phyloP scores from a whole-genome alignment of 1,284 basidiomycete genomes.

The Anthracocystis panici-leucophaei region DNA sequence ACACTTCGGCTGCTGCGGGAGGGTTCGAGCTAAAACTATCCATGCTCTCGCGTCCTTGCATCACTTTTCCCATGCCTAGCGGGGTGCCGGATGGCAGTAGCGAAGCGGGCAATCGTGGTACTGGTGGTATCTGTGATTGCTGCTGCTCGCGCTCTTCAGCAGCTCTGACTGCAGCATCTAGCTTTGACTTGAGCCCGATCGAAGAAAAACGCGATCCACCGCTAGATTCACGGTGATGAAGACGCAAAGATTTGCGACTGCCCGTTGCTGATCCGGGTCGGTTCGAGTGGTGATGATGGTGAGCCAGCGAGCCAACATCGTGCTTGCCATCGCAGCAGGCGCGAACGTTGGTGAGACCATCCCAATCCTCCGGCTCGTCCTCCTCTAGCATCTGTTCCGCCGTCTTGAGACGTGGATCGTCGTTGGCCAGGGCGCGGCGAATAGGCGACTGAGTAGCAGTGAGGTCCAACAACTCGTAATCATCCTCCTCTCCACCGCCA shows the following conservation, averaged over 20 bases:
- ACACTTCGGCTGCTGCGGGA: constrained; percentile 10
- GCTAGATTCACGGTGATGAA: constrained; percentile 37
- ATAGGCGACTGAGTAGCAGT: constrained; percentile 45
- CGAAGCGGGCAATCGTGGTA: constrained; percentile 29
- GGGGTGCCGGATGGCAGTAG: constrained; percentile 23
- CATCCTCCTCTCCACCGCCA: constrained; percentile 26
- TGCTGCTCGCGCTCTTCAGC: constrained; percentile 31
- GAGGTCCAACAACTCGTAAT: constrained; percentile 45
- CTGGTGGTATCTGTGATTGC: constrained; percentile 8
- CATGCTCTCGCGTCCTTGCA: constrained; percentile 25
- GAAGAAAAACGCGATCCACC: constrained; percentile 37
- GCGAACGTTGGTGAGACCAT: constrained; percentile 79
- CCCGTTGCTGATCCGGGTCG: constrained; percentile 12
- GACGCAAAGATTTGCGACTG: constrained; percentile 35
- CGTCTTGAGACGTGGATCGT: constrained; percentile 58
- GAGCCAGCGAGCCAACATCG: constrained; percentile 71
- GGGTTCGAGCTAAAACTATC: constrained; percentile 25
- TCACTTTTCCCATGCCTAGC: constrained; percentile 11
- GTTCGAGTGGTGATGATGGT: constrained; percentile 32
- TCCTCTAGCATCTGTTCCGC: constrained; percentile 73
- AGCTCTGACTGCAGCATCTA: constrained; percentile 36
- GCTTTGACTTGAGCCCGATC: constrained; percentile 41
- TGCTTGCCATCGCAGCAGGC: constrained; percentile 95
- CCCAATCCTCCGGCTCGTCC: constrained; percentile 83
- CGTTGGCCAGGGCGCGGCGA: constrained; percentile 35